Conservation (phyloP, 2,329 filamentous ascomycete species). For the Byssoonygena ceratinophila region DNA sequence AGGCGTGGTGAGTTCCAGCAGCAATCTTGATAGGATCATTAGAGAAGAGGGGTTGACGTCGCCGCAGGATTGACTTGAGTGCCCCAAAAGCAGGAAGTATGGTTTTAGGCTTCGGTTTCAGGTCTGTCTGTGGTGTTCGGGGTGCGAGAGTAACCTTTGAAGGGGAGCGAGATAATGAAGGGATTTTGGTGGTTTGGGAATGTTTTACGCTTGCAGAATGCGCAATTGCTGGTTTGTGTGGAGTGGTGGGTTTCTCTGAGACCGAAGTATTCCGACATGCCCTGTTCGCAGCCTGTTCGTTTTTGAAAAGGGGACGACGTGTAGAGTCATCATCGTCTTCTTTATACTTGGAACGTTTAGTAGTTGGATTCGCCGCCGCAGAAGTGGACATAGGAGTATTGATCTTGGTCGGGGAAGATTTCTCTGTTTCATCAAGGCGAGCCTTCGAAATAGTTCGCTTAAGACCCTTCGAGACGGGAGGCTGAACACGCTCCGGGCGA, state of each 20-base stretch:
- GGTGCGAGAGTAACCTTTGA: slow-evolving; percentile 41
- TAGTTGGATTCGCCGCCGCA: slow-evolving; percentile 18
- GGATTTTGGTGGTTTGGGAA: slow-evolving; percentile 45
- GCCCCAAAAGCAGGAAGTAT: slow-evolving; percentile 43
- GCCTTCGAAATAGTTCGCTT: slow-evolving; percentile 52
- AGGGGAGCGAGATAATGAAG: slow-evolving; percentile 43
- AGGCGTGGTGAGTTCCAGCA: slow-evolving; percentile 46
- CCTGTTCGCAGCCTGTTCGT: slow-evolving; percentile 19
- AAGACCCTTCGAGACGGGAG: slow-evolving; percentile 32
- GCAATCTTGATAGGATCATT: slow-evolving; percentile 50
- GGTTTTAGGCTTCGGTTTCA: slow-evolving; percentile 37
- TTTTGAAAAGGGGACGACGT: slow-evolving; percentile 35
- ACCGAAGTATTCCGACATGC: slow-evolving; percentile 28
- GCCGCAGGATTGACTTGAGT: slow-evolving; percentile 54
- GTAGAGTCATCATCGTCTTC: slow-evolving; percentile 59
- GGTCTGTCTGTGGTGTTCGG: slow-evolving; percentile 37
- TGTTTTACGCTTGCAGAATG: slow-evolving; percentile 48
- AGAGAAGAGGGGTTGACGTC: slow-evolving; percentile 49
- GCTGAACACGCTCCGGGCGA: slow-evolving; percentile 35
- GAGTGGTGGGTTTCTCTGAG: slow-evolving; percentile 56
- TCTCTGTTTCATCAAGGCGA: slow-evolving; percentile 52
- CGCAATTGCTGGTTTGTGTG: slow-evolving; percentile 64
- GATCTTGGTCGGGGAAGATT: slow-evolving; percentile 30
- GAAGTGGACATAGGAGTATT: slow-evolving; percentile 15
- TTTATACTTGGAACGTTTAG: slow-evolving; percentile 61